Conservation (phyloP, 2,329 filamentous ascomycete species). For the Ceratocystis destructans region DNA sequence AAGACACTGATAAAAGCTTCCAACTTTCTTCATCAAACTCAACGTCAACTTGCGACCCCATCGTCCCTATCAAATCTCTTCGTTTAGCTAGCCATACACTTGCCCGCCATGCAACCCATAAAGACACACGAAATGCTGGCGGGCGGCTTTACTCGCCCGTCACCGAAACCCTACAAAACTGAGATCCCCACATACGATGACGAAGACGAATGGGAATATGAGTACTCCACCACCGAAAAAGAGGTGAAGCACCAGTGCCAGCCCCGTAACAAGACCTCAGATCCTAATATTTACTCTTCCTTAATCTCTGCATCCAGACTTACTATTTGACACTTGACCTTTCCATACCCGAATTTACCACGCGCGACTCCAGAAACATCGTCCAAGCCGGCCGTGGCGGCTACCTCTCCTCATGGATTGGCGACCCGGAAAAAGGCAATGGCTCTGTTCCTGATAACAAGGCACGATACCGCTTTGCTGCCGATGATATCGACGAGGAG, state of each 20-base stretch:
- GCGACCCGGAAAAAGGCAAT: constrained; percentile 16
- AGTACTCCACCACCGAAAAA: constrained; percentile 50
- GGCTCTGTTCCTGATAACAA: not conserved
- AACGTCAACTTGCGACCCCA: not conserved
- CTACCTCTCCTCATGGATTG: constrained; percentile 24
- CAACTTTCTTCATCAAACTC: not conserved
- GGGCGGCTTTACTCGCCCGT: constrained; percentile 11
- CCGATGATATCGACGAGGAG: constrained; percentile 23
- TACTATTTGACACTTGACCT: constrained; percentile 52
- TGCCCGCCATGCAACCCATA: constrained; percentile 5
- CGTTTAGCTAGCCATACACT: not conserved
- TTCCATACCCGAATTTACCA: constrained; percentile 42
- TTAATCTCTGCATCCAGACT: constrained; percentile 30
- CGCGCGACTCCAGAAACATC: constrained; percentile 17
- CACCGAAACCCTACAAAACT: constrained; percentile 9
- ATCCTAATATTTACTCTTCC: not conserved
- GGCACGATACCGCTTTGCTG: constrained; percentile 19
- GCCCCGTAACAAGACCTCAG: not conserved
- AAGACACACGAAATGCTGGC: constrained; percentile 17
- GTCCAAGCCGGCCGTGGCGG: constrained; percentile 20
- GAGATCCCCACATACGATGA: constrained; percentile 25
- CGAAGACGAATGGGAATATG: constrained; percentile 53
- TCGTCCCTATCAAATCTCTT: too few relatives aligned
- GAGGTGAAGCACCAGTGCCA: constrained; percentile 32
- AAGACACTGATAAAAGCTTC: constrained; percentile 8